Percentiles rank a stretch among this genome's conserved stretches.
Evolutionary conservation across 2,329 filamentous ascomycete genomes (phyloP).

Genomic region (Fusarium papillatum): DNA sequence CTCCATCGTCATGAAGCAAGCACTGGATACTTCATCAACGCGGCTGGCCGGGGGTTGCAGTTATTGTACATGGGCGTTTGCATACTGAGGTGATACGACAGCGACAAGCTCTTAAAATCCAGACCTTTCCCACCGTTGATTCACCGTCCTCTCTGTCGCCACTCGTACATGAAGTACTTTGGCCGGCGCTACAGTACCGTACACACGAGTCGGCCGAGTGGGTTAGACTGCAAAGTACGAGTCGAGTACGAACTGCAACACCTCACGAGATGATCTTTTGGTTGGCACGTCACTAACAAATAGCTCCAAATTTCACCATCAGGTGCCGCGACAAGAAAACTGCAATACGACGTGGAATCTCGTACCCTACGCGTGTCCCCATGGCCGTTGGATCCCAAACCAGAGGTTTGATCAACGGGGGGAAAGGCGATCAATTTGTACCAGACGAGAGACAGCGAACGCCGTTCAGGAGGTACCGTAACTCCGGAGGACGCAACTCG

Average conservation of each 20-base stretch:
- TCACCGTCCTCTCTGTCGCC: conserved; percentile 13
- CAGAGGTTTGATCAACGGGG: not conserved
- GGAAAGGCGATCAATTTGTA: conserved; percentile 22
- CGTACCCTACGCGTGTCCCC: not conserved
- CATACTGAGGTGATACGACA: not conserved
- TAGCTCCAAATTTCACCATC: conserved; percentile 17
- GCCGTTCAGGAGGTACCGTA: conserved; percentile 8
- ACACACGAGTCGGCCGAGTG: conserved; percentile 33
- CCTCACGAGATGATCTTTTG: not conserved
- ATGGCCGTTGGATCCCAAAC: not conserved
- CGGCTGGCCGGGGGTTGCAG: not conserved
- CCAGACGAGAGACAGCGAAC: conserved; percentile 12
- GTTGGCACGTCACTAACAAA: not conserved
- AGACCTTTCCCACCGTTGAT: conserved; percentile 18
- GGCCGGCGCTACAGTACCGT: not conserved
- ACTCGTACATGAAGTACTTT: conserved; percentile 20
- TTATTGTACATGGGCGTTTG: not conserved
- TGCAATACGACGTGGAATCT: conserved; percentile 32
- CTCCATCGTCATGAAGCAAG: not conserved
- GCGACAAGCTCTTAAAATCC: conserved; percentile 4
- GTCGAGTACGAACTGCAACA: conserved; percentile 22
- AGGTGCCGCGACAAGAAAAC: conserved; percentile 23
- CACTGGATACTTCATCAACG: conserved; percentile 4
- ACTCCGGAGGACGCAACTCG: conserved; percentile 21
- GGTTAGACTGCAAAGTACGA: conserved; percentile 16